Evolutionary conservation across 1,284 basidiomycete genomes (phyloP), one percentile per base, ranked within the genome.

Genomic region (Pseudomicrostroma phylloplanum): DNA sequence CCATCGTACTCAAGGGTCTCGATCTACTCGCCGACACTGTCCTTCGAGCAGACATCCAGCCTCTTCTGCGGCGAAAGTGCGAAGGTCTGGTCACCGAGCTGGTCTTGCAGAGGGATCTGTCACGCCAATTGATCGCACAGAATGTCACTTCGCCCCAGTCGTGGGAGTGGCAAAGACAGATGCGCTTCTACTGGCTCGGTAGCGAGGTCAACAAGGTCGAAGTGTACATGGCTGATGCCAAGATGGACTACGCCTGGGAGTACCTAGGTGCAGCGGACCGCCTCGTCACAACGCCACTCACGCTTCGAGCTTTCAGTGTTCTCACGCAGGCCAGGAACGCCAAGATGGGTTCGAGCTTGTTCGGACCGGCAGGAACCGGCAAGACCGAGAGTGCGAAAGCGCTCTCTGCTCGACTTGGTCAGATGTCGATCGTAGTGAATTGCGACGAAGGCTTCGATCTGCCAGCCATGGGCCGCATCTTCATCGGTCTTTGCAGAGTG

Each of bases 301-400:
- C 96, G n/a, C 92, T 97, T 79, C 86, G 91, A 61, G 94, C 94
- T 66, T 99, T 96, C 81, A 85, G 98, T 57, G 97, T 94, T 0
- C 82, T 98, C 54, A 98, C 96, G 0, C 96, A 98, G 78, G 96
- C 96, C 9, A 83, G 99, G 66, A 88, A 93, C 74, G 90, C 88
- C 71, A 92, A 96, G 75, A 85, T 97, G 13, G 96, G 96, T 69
- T 54, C 51, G 6, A 54, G 51, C 26, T 25, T 54, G 0, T 98
- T 99, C 78, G 96, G 96, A 30, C 96, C 96, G 46, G 96, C 96
- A 39, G 96, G 96, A 77, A 99, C 96, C 63, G 93, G 91, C 39
- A 99, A 99, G 84, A 99, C 96, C 0, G 96, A 99, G 81, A 98
- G 94, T 0, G 96, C 99, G 78, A 98, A 98, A 80, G 94, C 96